A percentile compares a stretch with the other conserved stretches of the same genome.
Evolutionary conservation across 1,284 basidiomycete species (phyloP).

Genomic region (Porogramme epimiltina): DNA sequence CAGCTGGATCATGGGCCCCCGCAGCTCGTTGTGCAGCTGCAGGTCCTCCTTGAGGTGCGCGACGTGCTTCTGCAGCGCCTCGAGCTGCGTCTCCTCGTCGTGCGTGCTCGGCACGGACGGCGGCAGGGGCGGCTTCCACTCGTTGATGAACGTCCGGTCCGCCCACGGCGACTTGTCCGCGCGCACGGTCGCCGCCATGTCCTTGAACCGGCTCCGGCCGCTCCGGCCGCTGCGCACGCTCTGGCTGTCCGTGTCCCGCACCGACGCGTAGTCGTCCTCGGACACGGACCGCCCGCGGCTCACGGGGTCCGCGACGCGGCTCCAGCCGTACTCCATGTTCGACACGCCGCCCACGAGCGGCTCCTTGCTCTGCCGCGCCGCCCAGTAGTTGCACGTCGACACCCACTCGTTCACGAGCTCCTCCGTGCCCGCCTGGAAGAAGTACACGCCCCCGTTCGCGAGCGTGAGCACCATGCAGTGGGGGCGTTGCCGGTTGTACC

Average conservation of each 20-base stretch:
- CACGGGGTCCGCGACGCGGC: constrained; percentile 62
- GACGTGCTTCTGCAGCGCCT: constrained; percentile 84
- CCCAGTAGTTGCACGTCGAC: constrained; percentile 98
- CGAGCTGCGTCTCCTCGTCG: constrained; percentile 90
- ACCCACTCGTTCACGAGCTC: constrained; percentile 99
- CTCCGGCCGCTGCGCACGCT: constrained; percentile 73
- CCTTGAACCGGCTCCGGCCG: constrained; percentile 67
- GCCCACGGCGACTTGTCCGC: constrained; percentile 65
- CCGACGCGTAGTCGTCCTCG: constrained; percentile 48
- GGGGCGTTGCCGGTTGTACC: constrained; percentile 88
- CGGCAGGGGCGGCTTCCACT: constrained; percentile 91
- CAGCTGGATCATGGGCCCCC: constrained; percentile 81
- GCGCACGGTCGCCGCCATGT: constrained; percentile 63
- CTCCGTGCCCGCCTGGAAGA: constrained; percentile 98
- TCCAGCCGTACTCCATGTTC: constrained; percentile 99
- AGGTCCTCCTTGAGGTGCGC: constrained; percentile 76
- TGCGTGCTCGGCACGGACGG: constrained; percentile 84
- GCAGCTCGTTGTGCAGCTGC: constrained; percentile 81
- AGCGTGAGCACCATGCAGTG: constrained; percentile 96
- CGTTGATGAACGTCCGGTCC: constrained; percentile 84
- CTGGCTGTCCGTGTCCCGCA: constrained; percentile 51
- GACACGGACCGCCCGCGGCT: constrained; percentile 57
- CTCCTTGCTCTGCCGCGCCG: constrained; percentile 90
- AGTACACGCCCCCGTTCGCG: constrained; percentile 86
- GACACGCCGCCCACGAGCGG: constrained; percentile 94